A percentile compares a stretch with the other conserved stretches of the same genome.
Conservation (phyloP, 768 basidiomycete species). For the Cytidiella melzeri region DNA sequence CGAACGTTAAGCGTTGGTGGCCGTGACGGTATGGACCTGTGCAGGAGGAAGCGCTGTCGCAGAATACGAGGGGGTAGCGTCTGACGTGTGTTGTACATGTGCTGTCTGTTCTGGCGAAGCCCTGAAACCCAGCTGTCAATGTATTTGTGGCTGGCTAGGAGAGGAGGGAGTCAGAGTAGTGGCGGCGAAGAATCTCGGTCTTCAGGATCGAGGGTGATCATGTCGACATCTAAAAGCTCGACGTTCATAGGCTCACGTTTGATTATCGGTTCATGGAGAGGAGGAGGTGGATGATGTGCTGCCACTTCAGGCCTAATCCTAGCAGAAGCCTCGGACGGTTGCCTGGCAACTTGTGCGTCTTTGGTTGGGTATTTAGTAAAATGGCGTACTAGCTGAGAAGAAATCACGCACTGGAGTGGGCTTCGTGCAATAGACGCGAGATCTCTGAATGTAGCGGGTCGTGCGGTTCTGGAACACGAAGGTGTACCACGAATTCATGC, state of each 20-base stretch:
- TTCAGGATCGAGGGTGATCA: neutral
- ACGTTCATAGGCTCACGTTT: neutral
- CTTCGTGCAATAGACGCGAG: neutral
- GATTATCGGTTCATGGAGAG: neutral
- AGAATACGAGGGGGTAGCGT: too few species aligned
- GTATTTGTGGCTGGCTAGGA: neutral
- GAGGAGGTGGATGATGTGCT: neutral
- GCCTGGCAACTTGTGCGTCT: neutral
- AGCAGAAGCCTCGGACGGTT: neutral
- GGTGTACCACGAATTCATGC: neutral
- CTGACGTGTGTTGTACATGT: too few species aligned
- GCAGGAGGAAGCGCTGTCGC: too few species aligned
- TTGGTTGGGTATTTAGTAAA: neutral
- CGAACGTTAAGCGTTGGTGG: too few species aligned
- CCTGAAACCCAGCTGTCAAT: too few species aligned
- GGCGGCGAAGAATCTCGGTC: neutral
- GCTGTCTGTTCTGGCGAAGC: too few species aligned
- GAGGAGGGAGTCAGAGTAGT: neutral
- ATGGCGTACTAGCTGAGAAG: neutral
- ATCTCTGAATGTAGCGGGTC: neutral
- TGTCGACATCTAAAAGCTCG: neutral
- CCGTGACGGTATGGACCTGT: too few species aligned
- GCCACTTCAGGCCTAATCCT: neutral
- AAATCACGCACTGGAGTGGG: neutral
- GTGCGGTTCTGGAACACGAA: neutral